Conservation (phyloP, 1,139 yeast genomes). For the Yamadazyma aaseri region DNA sequence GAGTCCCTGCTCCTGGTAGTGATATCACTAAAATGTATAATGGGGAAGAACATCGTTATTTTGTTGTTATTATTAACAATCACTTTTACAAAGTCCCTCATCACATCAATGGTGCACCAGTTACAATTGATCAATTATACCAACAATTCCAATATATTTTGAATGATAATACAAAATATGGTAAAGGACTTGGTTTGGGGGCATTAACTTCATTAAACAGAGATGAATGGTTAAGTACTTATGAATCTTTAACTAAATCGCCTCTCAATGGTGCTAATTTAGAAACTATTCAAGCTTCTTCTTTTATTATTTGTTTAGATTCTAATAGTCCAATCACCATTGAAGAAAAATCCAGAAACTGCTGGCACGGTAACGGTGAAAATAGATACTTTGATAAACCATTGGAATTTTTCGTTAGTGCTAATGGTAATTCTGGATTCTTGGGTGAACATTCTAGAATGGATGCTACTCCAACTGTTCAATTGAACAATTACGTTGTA, state of each 20-base stretch:
- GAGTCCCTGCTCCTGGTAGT: conserved; percentile 65
- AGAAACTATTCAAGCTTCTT: conserved; percentile 69
- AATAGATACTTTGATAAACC: conserved; percentile 95
- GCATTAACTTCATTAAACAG: conserved; percentile 82
- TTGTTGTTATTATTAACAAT: conserved; percentile 73
- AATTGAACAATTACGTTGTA: conserved; percentile 76
- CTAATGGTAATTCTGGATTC: conserved; percentile 88
- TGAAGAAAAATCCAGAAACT: conserved; percentile 81
- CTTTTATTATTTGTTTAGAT: conserved; percentile 82
- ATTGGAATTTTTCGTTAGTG: conserved; percentile 75
- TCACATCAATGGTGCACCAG: conserved; percentile 53
- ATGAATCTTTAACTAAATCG: conserved; percentile 54
- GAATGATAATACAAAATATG: conserved; percentile 42
- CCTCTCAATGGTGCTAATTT: conserved; percentile 60
- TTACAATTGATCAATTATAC: conserved; percentile 64
- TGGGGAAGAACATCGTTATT: conserved; percentile 61
- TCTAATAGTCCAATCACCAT: conserved; percentile 70
- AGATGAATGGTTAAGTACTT: conserved; percentile 72
- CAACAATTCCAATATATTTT: conserved; percentile 60
- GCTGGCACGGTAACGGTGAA: conserved; percentile 94
- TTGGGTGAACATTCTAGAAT: conserved; percentile 95
- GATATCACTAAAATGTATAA: conserved; percentile 56
- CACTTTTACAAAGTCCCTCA: conserved; percentile 81
- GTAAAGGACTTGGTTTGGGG: conserved; percentile 60
- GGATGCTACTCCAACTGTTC: conserved; percentile 97